Base-by-base conservation (phyloP, 257 asterid species). In the Nicotiana noctiflora region DNA sequence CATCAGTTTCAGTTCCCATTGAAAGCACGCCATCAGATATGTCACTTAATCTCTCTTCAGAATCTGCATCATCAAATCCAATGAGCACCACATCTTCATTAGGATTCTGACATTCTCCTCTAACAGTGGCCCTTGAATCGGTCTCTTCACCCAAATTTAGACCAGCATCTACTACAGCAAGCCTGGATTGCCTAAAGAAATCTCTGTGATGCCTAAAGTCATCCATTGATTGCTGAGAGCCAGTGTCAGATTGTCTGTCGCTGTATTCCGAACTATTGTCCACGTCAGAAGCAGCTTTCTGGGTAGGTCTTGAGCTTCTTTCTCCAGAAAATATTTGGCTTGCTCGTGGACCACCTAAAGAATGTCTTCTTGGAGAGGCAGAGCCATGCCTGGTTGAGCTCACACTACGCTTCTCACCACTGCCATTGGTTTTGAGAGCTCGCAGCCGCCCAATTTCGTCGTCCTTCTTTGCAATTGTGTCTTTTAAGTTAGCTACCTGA, bases 11-110 rank as follows among this genome's bases (percentile, higher is more conserved):
- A 2, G 98, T 93, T 79, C 93, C 97, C 97, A 89, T 93, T 31
- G 99, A 93, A 74, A 95, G 97, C 85, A 87, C 97, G 12, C 99
- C 88, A 87, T 95, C 99, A 40, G 99, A 95, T 80, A 95, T 92
- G 86, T 95, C 97, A 83, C 99, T 95, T 23, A 95, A 91, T 81
- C 98, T 90, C 88, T 92, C 97, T 34, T 95, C 97, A 5, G 93
- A 91, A 81, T 93, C 99, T 8, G 83, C 92, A 80, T 92, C 99
- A 79, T 93, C 98, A 12, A 93, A 83, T 70, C 94, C 93, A 75
- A 92, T 65, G 81, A 93, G 94, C 82, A 88, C 98, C 17, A 85
- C 79, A 32, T 96, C 98, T 2, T 89, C 96, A 29, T 77, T 82
- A 74, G 77, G 85, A 79, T 82, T 85, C 85, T 85, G 89, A 77